Evolutionary conservation across 2,329 filamentous ascomycete genomes (phyloP).

Genomic region (Gaeumannomyces sp.): DNA sequence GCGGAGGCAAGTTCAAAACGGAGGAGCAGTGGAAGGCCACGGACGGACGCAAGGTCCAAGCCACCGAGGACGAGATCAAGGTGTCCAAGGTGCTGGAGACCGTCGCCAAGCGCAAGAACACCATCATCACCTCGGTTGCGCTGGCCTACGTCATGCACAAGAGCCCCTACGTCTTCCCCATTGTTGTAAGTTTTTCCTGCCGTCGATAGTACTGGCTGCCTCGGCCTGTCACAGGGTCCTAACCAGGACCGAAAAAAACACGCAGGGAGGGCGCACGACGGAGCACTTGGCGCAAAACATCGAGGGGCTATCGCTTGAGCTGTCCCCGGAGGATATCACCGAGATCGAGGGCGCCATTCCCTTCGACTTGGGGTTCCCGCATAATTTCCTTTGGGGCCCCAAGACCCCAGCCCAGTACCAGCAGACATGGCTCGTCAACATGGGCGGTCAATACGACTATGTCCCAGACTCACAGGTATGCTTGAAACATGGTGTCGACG

Average conservation of each 20-base stretch:
- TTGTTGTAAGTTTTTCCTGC: constrained; percentile 35
- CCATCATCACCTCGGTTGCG: constrained; percentile 44
- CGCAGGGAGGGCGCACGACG: constrained; percentile 55
- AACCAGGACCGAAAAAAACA: neutral
- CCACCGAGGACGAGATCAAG: constrained; percentile 47
- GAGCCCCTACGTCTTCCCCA: constrained; percentile 65
- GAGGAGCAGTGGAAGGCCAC: constrained; percentile 24
- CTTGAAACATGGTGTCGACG: too few species aligned
- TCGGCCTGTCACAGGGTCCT: neutral
- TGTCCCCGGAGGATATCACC: constrained; percentile 56
- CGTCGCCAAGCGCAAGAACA: constrained; percentile 40
- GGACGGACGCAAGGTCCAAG: constrained; percentile 32
- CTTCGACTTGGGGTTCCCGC: constrained; percentile 64
- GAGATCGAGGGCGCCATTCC: constrained; percentile 56
- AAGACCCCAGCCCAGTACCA: constrained; percentile 30
- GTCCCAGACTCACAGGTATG: constrained; percentile 25
- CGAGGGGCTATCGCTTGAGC: constrained; percentile 54
- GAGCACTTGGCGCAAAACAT: constrained; percentile 67
- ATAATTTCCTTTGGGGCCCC: constrained; percentile 47
- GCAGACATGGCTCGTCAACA: constrained; percentile 37
- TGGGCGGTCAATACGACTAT: constrained; percentile 46
- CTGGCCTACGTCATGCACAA: constrained; percentile 71
- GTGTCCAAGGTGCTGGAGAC: constrained; percentile 40
- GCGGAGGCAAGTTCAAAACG: constrained; percentile 31
- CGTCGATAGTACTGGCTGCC: neutral